Base-by-base conservation (phyloP, 176 grass and related monocot genomes). In the Otatea glauca region DNA sequence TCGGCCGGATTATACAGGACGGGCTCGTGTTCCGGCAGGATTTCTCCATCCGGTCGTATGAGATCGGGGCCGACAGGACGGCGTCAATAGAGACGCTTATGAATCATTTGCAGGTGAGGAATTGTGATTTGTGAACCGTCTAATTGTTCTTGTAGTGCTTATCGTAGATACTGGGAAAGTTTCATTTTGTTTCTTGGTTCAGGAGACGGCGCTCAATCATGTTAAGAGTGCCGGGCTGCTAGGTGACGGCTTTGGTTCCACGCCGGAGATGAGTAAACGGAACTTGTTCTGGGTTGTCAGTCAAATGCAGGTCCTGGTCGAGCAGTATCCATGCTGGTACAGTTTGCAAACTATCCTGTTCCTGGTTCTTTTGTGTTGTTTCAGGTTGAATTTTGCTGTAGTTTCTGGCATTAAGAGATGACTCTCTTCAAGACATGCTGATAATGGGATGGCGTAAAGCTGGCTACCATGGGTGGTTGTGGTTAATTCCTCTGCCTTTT, bases 271-370 rank as follows among this genome's bases (percentile, higher is more conserved):
- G 93, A 86, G 60, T 80, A 94, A 94, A 86, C 89, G 68, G n/a
- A 90, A 92, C 56, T 85, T 94, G 54, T 90, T 94, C 41, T 94
- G 92, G 92, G 92, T 92, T 88, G 92, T 92, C 65, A 92, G 80
- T 63, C 89, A 88, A 85, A 92, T 94, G 70, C 93, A 92, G 77
- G 74, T 92, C 54, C 63, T 83, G 65, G 70, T 94, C 8, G 88
- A 94, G 47, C 82, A 68, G 62, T 94, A 92, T 86, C 93, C 93
- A 72, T 85, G 78, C 80, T 94, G 93, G 93, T 94, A 94, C 59
- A 72, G 42, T 66, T 65, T 68, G 29, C 17, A 80, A 80, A 24
- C 24, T 80, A 24, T 3, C 49, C 14, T 6, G 9, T 67, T 66
- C 6, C 29, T 34, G 62, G 9, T 54, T 80, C 13, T 23, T 39